These are phyloP conservation scores for Aspergillus biplanus DNA, from an alignment of 495 filamentous ascomycete species.

Conservation along the genomic window DNA sequence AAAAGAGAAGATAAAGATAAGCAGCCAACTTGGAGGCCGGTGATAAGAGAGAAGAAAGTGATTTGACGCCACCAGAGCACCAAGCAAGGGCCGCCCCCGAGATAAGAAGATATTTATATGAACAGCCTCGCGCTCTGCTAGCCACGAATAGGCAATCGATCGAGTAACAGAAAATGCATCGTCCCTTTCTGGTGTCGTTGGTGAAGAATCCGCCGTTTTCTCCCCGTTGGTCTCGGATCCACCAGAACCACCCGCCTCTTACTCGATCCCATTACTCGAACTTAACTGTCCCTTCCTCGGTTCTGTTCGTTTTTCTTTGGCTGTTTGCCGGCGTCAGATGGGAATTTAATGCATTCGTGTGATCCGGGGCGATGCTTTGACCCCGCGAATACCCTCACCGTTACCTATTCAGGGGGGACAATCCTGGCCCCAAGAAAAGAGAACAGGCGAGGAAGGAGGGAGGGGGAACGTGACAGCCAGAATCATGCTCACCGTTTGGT, in stretches of 20 bases:
- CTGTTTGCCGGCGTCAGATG: too few relatives aligned
- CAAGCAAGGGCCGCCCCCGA: neutral
- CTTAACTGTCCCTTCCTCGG: neutral
- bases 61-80: slow-evolving; percentile 1
- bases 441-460: neutral
- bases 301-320: too few relatives aligned
- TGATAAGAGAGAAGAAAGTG: slow-evolving; percentile 3
- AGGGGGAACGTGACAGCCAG: neutral
- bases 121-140: neutral
- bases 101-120: slow-evolving; percentile 18
- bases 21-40: neutral
- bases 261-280: slow-evolving; percentile 12
- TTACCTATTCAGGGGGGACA: slow-evolving; percentile 19
- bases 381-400: slow-evolving; percentile 24
- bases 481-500: neutral
- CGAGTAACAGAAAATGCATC: slow-evolving; percentile 27
- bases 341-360: too few relatives aligned
- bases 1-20: slow-evolving; percentile 13
- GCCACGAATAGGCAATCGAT: slow-evolving; percentile 14
- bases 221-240: slow-evolving; percentile 8
- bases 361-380: neutral
- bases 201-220: neutral
- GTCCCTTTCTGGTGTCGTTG: neutral
- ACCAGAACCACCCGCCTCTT: slow-evolving; percentile 10
- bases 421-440: neutral